These are phyloP conservation scores for Vishniacozyma victoriae DNA, from an alignment of 768 basidiomycete genomes.

Conservation along the genomic window DNA sequence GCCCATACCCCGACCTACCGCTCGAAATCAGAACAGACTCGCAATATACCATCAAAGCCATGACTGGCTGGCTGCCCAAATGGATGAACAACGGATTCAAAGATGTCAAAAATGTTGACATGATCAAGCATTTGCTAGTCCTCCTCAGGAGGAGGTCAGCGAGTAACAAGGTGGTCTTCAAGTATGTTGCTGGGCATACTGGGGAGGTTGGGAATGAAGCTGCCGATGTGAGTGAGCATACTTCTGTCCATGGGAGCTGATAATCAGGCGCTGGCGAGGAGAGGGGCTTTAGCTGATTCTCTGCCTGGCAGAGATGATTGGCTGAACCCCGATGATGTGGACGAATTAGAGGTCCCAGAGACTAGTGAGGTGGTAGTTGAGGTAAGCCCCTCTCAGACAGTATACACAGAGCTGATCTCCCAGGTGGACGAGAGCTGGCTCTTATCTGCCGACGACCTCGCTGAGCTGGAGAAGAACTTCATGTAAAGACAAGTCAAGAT, in stretches of 20 bases:
- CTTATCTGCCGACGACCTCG: slow-evolving; percentile 31
- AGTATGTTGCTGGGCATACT: slow-evolving; percentile 72
- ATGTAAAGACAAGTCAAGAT: no score
- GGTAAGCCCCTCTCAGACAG: slow-evolving; percentile 12
- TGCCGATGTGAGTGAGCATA: slow-evolving; percentile 56
- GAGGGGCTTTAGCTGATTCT: slow-evolving; percentile 29
- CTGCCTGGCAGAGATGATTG: slow-evolving; percentile 27
- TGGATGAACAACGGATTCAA: slow-evolving; percentile 56
- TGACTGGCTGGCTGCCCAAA: slow-evolving; percentile 61
- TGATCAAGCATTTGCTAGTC: slow-evolving; percentile 66
- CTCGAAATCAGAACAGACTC: slow-evolving; percentile 82
- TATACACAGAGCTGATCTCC: no score
- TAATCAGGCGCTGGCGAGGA: slow-evolving; percentile 34
- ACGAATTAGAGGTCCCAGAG: not conserved
- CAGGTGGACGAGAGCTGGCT: slow-evolving; percentile 39
- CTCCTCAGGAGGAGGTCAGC: slow-evolving; percentile 56
- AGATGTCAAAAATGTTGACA: slow-evolving; percentile 64
- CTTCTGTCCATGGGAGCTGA: not conserved
- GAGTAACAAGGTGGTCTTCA: slow-evolving; percentile 52
- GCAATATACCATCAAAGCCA: slow-evolving; percentile 71
- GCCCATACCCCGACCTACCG: slow-evolving; percentile 54
- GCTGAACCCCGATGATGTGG: slow-evolving; percentile 28
- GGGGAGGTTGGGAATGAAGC: slow-evolving; percentile 79
- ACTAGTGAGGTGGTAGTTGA: slow-evolving; percentile 33
- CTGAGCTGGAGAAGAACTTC: slow-evolving; percentile 20